Evolutionary conservation across 345 rosid species (phyloP), one percentile per base, ranked within the genome.

Genomic region (Capsella bursapastoris): DNA sequence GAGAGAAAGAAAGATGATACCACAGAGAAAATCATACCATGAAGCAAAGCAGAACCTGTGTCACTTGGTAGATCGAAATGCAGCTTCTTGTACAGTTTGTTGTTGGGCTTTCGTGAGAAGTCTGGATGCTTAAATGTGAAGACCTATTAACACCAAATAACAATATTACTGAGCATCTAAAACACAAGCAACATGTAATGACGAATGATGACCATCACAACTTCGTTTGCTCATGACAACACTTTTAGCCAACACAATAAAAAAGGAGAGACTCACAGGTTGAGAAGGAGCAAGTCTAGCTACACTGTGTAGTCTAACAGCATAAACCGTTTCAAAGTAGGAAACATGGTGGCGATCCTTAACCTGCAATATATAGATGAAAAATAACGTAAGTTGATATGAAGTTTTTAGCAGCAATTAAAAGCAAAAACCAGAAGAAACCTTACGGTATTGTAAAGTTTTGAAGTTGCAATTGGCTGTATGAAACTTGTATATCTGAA

Each of bases 71-170:
- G 67, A 71, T 78, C 83, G 83, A 92, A 92, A 55, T 66, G 75
- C 75, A 90, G 77, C 79, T 79, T 90, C 76, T 67, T 90, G 79
- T 83, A 88, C 41, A 11, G 41, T 64, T 85, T 82, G 77, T 89
- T 92, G 79, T 78, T 80, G 74, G 63, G 84, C 70, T 73, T 75
- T 61, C 78, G 56, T 56, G 87, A 82, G 72, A 66, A 68, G 70
- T 87, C 57, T 10, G 97, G 97, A 73, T 90, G 97, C 70, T 79
- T 78, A 75, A 92, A 88, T 53, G 92, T 87, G 72, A 92, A 92
- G 14, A 90, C 90, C 97, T 91, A 76, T 57, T 3, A 11, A 66
- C 32, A 57, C 0, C 25, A 57, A 22, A 57, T 57, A 32, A 57
- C 41, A 31, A 67, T 57, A 5, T 40, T 45, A 31, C 38, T 58